Conservation (phyloP, 2,329 filamentous ascomycete genomes). For the Hawksworthiomyces lignivorus region DNA sequence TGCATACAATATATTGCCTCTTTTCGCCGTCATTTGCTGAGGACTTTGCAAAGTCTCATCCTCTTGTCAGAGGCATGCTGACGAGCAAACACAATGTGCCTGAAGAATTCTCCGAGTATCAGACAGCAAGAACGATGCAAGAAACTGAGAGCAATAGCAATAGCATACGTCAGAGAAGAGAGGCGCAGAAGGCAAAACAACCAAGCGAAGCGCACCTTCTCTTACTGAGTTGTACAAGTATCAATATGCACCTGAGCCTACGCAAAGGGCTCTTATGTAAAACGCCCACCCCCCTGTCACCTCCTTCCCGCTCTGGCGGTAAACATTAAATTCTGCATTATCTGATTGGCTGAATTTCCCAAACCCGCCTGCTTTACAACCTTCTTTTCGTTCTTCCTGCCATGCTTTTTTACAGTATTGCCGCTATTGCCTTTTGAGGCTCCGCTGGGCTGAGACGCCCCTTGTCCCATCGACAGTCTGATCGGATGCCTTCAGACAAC, state of each 20-base stretch:
- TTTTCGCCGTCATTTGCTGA: no score
- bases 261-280: no score
- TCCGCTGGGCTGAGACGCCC: conserved; percentile 20
- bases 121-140: not conserved
- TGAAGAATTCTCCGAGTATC: conserved; percentile 17
- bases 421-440: conserved; percentile 16
- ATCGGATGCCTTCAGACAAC: conserved; percentile 16
- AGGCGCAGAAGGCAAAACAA: no score
- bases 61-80: conserved; percentile 2
- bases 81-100: conserved; percentile 7
- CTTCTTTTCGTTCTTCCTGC: not conserved
- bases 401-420: not conserved
- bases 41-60: no score
- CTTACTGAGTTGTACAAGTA: no score
- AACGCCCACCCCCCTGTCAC: not conserved
- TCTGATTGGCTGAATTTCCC: conserved; percentile 1
- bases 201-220: no score
- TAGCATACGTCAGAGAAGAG: no score
- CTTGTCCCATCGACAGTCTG: conserved; percentile 25
- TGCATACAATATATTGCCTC: no score
- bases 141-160: not conserved
- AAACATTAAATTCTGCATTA: not conserved
- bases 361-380: no score
- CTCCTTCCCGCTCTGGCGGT: conserved; percentile 2
- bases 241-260: no score